Percentiles rank a stretch among this genome's conserved stretches.
phyloP scores from a whole-genome alignment of 2,329 filamentous ascomycete genomes.

The Clathrospora elynae region DNA sequence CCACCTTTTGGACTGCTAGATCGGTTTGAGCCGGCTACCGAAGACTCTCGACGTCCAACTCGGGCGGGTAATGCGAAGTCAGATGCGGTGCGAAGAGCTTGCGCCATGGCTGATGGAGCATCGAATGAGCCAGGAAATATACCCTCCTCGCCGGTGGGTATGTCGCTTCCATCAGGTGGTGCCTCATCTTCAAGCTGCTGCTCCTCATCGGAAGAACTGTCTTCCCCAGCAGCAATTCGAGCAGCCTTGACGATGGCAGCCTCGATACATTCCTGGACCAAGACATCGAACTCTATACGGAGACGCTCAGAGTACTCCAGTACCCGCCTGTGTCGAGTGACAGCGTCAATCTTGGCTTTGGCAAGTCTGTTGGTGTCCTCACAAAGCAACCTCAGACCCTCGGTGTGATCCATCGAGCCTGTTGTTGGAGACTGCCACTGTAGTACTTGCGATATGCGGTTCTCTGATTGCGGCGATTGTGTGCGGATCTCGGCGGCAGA shows the following conservation, averaged over 20 bases:
- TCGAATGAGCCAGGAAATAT: conserved; percentile 65
- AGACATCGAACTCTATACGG: conserved; percentile 86
- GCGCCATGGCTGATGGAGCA: conserved; percentile 60
- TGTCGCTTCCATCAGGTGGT: conserved; percentile 51
- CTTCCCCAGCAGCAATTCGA: conserved; percentile 80
- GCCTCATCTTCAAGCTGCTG: conserved; percentile 52
- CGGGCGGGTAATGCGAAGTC: conserved; percentile 55
- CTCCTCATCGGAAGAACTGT: conserved; percentile 73
- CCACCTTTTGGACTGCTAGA: conserved; percentile 91
- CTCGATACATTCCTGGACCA: conserved; percentile 95
- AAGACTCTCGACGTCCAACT: conserved; percentile 60
- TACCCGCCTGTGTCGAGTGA: conserved; percentile 87
- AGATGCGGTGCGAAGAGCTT: conserved; percentile 61
- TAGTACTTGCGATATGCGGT: conserved; percentile 87
- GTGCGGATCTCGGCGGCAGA: conserved; percentile 79
- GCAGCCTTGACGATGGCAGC: conserved; percentile 89
- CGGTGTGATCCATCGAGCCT: conserved; percentile 90
- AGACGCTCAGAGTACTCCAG: conserved; percentile 97
- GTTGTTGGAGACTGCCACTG: conserved; percentile 96
- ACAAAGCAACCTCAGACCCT: conserved; percentile 84
- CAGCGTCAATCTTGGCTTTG: conserved; percentile 87
- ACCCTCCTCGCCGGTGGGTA: conserved; percentile 57
- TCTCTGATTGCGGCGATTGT: conserved; percentile 94
- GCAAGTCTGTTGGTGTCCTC: conserved; percentile 85
- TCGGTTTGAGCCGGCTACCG: conserved; percentile 74